These are phyloP conservation scores for Emergomyces africanus DNA, from an alignment of 2,329 filamentous ascomycete genomes.

Conservation along the genomic window DNA sequence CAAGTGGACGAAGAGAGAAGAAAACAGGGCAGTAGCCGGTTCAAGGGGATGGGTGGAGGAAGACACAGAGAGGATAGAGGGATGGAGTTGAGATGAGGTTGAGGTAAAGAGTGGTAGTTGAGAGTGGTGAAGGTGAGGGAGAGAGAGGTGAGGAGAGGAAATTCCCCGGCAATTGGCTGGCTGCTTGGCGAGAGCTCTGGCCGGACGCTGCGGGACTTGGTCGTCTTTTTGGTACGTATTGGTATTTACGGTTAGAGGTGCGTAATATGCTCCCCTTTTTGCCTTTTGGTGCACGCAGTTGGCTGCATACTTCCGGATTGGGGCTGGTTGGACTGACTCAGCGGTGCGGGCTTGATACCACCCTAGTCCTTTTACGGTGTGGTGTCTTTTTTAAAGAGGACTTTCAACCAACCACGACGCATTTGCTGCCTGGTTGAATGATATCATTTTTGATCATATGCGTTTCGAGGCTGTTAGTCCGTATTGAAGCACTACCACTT, in stretches of 20 bases:
- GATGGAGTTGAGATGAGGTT: neutral
- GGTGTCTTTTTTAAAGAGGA: neutral
- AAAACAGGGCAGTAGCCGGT: neutral
- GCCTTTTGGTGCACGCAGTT: too few species aligned
- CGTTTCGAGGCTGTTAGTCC: neutral
- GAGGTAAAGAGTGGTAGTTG: neutral
- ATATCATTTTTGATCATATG: neutral
- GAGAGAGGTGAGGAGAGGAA: neutral
- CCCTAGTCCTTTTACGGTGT: neutral
- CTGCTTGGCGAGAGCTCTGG: neutral
- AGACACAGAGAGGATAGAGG: neutral
- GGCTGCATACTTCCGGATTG: too few species aligned
- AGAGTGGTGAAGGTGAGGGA: neutral
- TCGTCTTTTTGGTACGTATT: neutral
- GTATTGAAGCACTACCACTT: neutral
- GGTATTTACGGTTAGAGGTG: neutral
- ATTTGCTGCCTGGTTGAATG: neutral
- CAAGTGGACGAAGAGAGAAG: conserved; percentile 10
- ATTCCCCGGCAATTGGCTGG: neutral
- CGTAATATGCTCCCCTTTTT: too few species aligned
- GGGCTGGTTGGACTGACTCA: too few species aligned
- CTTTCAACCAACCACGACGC: neutral
- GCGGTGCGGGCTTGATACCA: neutral
- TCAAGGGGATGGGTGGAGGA: neutral
- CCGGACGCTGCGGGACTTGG: neutral